Evolutionary conservation across 2,329 filamentous ascomycete species (phyloP), one percentile per base, ranked within the genome.

Genomic region (Periconia digitata): DNA sequence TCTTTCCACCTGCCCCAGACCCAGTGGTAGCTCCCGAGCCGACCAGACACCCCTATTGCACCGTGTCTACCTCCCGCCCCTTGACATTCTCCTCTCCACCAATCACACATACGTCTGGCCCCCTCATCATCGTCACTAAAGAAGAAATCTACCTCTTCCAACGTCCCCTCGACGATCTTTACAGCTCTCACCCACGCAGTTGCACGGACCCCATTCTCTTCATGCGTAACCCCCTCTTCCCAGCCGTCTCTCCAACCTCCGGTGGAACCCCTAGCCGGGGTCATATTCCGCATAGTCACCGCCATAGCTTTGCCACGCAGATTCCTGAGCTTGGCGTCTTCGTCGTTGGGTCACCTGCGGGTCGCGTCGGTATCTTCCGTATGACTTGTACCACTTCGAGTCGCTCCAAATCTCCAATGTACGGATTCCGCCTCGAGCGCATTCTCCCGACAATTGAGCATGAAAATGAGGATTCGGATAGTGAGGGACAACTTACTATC

Each of bases 291-390:
- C 7, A 21, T 2, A 38, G 40, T 34, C 37, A 62, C 71, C 13
- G 49, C 7, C 70, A 89, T 18, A 85, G 80, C 69, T 83, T 88
- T 76, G 70, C 83, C 32, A 72, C 79, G 0, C 78, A 85, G 43
- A 82, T 92, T 1, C 85, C 86, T 0, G 84, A 89, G 57, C 74
- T 94, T 1, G 85, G 79, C n/a, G 73, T 91, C 13, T 79, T 91
- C 8, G 74, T 89, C 3, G 73, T 86, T 1, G 89, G 80, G 0
- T 85, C 84, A 10, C 79, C 84, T n/a, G 80, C 79, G 40, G 89
- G 89, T 0, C 78, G 83, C 8, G 86, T 84, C 0, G 77, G 80
- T 1, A 72, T 92, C 2, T 64, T 87, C 44, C 79, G 78, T 1
- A 67, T 90, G 21, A 88, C 86, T 6, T 55, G 54, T 16, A 49